Conservation (phyloP, 345 rosid species). For the Sonneratia alba region DNA sequence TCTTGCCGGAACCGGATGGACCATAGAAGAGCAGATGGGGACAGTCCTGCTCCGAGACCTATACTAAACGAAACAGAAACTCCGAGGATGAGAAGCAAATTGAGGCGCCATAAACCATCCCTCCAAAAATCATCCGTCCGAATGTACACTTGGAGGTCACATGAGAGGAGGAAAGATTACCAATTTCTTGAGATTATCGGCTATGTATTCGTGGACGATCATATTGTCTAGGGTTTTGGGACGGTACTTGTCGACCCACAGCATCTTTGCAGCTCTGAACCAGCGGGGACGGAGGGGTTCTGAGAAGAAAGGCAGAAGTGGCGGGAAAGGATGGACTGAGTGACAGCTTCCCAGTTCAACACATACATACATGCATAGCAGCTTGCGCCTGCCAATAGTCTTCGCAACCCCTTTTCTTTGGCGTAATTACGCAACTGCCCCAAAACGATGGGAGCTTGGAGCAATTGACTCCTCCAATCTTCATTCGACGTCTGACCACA, state of each 20-base stretch:
- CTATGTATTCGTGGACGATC: slow-evolving; percentile 69
- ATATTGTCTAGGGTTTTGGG: slow-evolving; percentile 83
- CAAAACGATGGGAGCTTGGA: too few relatives aligned
- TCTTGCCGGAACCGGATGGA: slow-evolving; percentile 94
- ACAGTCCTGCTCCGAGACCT: slow-evolving; percentile 93
- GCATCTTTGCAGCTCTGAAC: slow-evolving; percentile 32
- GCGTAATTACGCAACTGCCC: too few relatives aligned
- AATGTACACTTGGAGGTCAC: background rate
- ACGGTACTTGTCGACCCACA: slow-evolving; percentile 99
- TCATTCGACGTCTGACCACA: too few relatives aligned
- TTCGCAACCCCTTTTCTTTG: too few relatives aligned
- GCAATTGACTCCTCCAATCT: too few relatives aligned
- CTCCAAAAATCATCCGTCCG: background rate
- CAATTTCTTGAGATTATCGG: slow-evolving; percentile 80
- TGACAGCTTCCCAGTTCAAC: too few relatives aligned
- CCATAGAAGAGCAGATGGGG: slow-evolving; percentile 98
- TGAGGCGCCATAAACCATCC: background rate
- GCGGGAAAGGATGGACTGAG: too few relatives aligned
- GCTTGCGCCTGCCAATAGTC: too few relatives aligned
- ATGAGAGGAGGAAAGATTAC: slow-evolving; percentile 23
- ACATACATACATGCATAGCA: too few relatives aligned
- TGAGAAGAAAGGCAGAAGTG: background rate
- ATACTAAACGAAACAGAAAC: background rate
- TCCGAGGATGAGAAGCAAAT: background rate
- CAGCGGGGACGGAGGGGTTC: background rate